phyloP scores from a whole-genome alignment of 2,329 filamentous ascomycete genomes.

The Botryotinia globosa region DNA sequence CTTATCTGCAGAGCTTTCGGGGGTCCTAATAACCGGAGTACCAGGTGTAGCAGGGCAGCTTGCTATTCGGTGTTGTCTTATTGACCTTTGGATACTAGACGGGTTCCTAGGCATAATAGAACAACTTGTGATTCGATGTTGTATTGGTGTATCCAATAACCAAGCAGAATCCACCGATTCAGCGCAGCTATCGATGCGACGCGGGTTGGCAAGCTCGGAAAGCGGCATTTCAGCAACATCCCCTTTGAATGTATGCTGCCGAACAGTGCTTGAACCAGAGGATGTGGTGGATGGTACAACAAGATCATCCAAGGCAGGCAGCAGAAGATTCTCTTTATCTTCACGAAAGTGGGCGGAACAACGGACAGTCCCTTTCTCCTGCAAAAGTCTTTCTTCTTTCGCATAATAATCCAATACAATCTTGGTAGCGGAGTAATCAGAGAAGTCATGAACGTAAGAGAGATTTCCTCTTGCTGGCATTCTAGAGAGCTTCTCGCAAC shows the following conservation, averaged over 20 bases:
- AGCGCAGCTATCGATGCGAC: neutral
- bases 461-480: conserved; percentile 20
- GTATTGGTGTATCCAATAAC: neutral
- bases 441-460: conserved; percentile 34
- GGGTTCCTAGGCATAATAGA: neutral
- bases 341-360: neutral
- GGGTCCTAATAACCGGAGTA: neutral
- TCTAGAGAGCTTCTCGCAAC: conserved; percentile 14
- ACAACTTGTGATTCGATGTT: conserved; percentile 16
- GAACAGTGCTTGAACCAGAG: conserved; percentile 1
- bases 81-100: neutral
- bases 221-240: neutral
- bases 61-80: neutral
- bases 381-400: conserved; percentile 24
- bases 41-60: conserved; percentile 10
- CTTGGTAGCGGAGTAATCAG: conserved; percentile 30
- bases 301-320: conserved; percentile 5
- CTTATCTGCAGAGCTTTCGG: neutral
- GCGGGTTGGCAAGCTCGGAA: neutral
- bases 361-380: conserved; percentile 7
- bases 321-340: neutral
- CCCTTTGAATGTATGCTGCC: neutral
- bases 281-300: neutral
- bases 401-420: conserved; percentile 31
- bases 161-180: neutral